These are phyloP conservation scores for Sergeia podlipaevii DNA, from an alignment of 208 protist genomes.

Conservation along the genomic window DNA sequence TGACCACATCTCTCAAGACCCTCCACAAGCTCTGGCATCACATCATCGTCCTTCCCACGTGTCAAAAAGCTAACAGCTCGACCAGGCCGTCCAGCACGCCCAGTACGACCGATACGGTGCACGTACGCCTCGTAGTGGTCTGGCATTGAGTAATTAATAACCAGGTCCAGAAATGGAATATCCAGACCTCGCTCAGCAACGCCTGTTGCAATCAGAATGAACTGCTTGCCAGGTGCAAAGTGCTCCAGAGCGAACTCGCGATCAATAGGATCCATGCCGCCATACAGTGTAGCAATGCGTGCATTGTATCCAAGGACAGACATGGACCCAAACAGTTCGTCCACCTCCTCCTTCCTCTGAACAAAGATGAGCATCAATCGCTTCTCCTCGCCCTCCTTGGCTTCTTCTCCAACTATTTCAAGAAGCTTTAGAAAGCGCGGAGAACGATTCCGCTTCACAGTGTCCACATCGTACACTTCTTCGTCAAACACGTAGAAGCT, in stretches of 20 bases:
- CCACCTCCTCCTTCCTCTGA: slow-evolving; percentile 88
- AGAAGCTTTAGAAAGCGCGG: slow-evolving; percentile 81
- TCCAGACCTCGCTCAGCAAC: slow-evolving; percentile 95
- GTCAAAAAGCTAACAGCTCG: slow-evolving; percentile 87
- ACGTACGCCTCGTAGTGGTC: slow-evolving; percentile 98
- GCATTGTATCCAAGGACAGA: slow-evolving; percentile 72
- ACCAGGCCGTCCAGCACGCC: slow-evolving; percentile 72
- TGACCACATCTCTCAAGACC: slow-evolving; percentile 72
- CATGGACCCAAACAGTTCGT: slow-evolving; percentile 81
- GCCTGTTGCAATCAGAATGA: slow-evolving; percentile 88
- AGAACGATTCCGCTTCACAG: slow-evolving; percentile 36
- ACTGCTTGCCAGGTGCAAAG: slow-evolving; percentile 81
- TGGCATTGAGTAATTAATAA: slow-evolving; percentile 99
- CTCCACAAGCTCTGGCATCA: slow-evolving; percentile 76
- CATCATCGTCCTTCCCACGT: slow-evolving; percentile 72
- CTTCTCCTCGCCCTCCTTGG: slow-evolving; percentile 44
- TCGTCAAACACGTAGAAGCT: slow-evolving; percentile 88
- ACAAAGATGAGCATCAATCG: slow-evolving; percentile 90
- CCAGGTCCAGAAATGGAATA: slow-evolving; percentile 97
- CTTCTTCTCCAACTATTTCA: slow-evolving; percentile 85
- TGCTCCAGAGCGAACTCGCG: slow-evolving; percentile 86
- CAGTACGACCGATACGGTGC: slow-evolving; percentile 95
- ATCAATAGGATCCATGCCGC: slow-evolving; percentile 91
- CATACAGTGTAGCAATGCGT: slow-evolving; percentile 78
- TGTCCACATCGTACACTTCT: slow-evolving; percentile 72